phyloP scores from a whole-genome alignment of 352 stramenopile genomes.

The Globisporangium cystogenes region DNA sequence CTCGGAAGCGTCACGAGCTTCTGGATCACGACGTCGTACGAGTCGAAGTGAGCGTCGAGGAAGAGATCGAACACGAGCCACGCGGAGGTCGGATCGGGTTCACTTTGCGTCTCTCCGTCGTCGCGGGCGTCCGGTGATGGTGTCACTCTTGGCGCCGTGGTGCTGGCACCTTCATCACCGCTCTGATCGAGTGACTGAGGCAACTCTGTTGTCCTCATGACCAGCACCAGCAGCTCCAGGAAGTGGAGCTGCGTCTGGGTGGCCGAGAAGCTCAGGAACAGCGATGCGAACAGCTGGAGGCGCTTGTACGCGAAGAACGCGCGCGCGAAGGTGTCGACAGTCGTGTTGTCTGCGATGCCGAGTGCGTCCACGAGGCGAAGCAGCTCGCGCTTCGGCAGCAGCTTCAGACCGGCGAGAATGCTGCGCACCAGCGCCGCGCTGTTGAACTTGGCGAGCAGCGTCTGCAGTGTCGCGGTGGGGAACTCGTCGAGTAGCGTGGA shows the following conservation, averaged over 20 bases:
- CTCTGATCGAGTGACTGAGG: constrained; percentile 6
- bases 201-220: not conserved
- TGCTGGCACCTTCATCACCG: constrained; percentile 7
- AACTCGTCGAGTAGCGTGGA: constrained; percentile 40
- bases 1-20: constrained; percentile 31
- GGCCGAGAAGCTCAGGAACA: constrained; percentile 43
- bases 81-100: not conserved
- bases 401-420: constrained; percentile 25
- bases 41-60: constrained; percentile 27
- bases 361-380: constrained; percentile 44
- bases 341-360: constrained; percentile 17
- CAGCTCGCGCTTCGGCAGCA: constrained; percentile 39
- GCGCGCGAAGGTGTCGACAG: constrained; percentile 35
- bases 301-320: constrained; percentile 28
- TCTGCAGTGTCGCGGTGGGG: constrained; percentile 41
- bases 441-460: constrained; percentile 49
- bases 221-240: constrained; percentile 20
- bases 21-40: constrained; percentile 33
- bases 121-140: too few species aligned
- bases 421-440: constrained; percentile 29
- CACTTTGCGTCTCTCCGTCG: not conserved
- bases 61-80: constrained; percentile 44
- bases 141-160: too few species aligned
- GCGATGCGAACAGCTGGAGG: constrained; percentile 22
- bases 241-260: constrained; percentile 27